Evolutionary conservation across 2,329 filamentous ascomycete species (phyloP), one percentile per base, ranked within the genome.

Genomic region (Neofusicoccum sp.): DNA sequence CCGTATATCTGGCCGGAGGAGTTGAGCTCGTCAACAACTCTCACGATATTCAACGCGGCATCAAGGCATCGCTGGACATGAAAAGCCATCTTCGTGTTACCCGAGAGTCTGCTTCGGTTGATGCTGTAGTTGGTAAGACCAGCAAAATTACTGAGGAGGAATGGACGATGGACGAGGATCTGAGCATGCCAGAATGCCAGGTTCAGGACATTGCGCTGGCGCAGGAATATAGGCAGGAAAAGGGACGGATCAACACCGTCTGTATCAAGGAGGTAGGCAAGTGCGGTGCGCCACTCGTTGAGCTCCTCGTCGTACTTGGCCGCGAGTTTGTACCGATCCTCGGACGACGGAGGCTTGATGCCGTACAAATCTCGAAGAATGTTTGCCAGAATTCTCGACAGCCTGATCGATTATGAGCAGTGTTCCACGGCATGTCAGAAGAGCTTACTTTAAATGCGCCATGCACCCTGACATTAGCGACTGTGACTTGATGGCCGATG

Each of bases 151-250:
- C 74, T 74, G 0, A 87, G 75, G 0, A 87, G 76, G 48, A 86
- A 84, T 0, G 83, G 80, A 0, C 85, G 80, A 50, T 84, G 85
- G 6, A 83, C 80, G 16, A 87, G 79, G 68, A 87, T 84, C 7
- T 84, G 76, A 2, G 84, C 83, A 60, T 87, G 85, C 4, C 79
- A 80, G 65, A 85, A 81, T 0, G 83, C 83, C 0, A 87, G 74
- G 43, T 81, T 82, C 8, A 87, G 71, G 0, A 85, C 83, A 0
- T 77, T 81, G 2, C 83, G 80, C 65, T 87, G 84, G 3, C 82
- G 75, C 61, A 82, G 78, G 66, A 83, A 84, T n/a, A 81, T 76
- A 1, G 81, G 77, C 36, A 82, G 79, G 6, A 82, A 70, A 61
- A 78, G 76, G 4, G 76, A 78, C 0, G 78, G 74, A 52, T 80